Evolutionary conservation across 805 yeast species (phyloP), one percentile per base, ranked within the genome.

Genomic region (Yarrowia sp.): DNA sequence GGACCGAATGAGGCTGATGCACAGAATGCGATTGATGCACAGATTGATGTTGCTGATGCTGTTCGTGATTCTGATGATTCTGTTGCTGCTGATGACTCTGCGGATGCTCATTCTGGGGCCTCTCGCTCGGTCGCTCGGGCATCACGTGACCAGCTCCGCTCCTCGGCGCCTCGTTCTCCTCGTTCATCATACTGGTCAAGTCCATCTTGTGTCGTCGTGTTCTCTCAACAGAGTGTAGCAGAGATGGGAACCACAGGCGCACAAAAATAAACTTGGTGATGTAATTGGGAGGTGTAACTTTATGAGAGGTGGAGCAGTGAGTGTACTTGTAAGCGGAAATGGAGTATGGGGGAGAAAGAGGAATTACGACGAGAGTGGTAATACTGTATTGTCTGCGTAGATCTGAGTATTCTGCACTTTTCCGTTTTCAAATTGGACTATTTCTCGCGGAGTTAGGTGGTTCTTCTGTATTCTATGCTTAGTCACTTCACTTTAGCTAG

Each of bases 181-280:
- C 64, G 64, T 58, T 58, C 64, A 58, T 58, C 64, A 58, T 58
- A 13, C 64, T 58, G 17, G 64, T 58, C 38, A 58, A 40, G 14
- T 58, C 64, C 64, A 58, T 58, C 30, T 39, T 55, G 38, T 12
- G 42, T 17, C 13, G 56, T 34, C 15, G 42, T 17, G 39, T 36
- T 30, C 38, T 20, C 7, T 15, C 9, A 12, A 10, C 38, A 49
- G 20, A n/a, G 39, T 20, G 30, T 24, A 24, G 38, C 38, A 36
- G 38, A 36, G 38, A 36, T 36, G 38, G 38, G 13, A 36, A 36
- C 30, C 30, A 24, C 30, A 24, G 30, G 30, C 30, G 30, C 30
- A 24, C 30, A 7, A 24, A 24, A 52, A 38, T 52, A 52, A 52
- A 52, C 58, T 52, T 52, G 58, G 58, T 9, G 58, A 52, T 52